Evolutionary conservation across 371 early-diverging fungal genomes (phyloP).

Genomic region (Saksenaea vasiformis): DNA sequence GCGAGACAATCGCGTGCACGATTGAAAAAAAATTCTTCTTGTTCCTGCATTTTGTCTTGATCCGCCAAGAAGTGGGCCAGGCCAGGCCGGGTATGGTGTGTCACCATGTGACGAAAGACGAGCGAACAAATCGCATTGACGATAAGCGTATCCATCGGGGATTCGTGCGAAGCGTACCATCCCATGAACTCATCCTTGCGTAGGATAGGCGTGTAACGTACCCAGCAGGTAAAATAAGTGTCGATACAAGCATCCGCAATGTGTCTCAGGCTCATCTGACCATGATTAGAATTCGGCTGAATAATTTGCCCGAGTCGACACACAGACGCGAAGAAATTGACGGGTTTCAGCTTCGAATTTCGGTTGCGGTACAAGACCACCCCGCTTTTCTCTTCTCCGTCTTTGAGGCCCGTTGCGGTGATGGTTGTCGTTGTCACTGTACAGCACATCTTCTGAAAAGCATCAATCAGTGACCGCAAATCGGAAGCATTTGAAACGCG

Average conservation of each 20-base stretch:
- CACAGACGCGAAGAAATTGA: conserved; percentile 29
- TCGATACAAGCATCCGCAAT: conserved; percentile 38
- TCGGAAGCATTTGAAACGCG: conserved; percentile 33
- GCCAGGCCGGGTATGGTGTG: conserved; percentile 26
- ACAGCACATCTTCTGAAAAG: conserved; percentile 32
- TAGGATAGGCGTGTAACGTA: conserved; percentile 33
- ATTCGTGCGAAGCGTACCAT: conserved; percentile 26
- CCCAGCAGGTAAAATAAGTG: conserved; percentile 36
- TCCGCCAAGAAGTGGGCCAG: conserved; percentile 21
- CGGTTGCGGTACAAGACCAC: conserved; percentile 23
- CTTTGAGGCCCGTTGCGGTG: not conserved
- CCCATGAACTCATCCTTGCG: conserved; percentile 31
- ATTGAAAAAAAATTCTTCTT: conserved; percentile 37
- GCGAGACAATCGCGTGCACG: conserved; percentile 33
- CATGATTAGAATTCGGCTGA: conserved; percentile 28
- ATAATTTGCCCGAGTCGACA: conserved; percentile 22
- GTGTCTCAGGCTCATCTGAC: conserved; percentile 12
- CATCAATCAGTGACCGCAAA: conserved; percentile 33
- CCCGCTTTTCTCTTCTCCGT: conserved; percentile 13
- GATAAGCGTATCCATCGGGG: conserved; percentile 30
- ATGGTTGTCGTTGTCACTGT: not conserved
- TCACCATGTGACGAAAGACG: conserved; percentile 36
- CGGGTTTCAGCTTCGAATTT: conserved; percentile 27
- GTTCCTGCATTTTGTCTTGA: conserved; percentile 31
- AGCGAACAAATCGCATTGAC: conserved; percentile 41